Percentiles rank a stretch among this genome's conserved stretches.
phyloP scores from a whole-genome alignment of 2,329 filamentous ascomycete genomes.

The Rachicladosporium sp. region DNA sequence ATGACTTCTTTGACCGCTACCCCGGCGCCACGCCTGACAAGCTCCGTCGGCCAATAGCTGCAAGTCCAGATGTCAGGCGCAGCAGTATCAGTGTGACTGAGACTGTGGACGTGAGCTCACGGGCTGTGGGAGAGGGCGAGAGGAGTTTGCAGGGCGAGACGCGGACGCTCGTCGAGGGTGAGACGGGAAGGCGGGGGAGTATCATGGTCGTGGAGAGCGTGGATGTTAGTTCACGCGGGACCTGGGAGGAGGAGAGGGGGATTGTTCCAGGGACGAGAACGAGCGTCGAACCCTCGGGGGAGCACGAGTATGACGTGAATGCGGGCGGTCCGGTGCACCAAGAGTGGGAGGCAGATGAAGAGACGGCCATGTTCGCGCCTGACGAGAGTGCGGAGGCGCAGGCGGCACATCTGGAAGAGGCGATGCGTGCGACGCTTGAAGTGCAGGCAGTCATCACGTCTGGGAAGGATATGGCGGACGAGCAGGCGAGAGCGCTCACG shows the following conservation, averaged over 20 bases:
- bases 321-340: neutral
- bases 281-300: slow-evolving; percentile 4
- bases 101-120: neutral
- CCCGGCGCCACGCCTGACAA: slow-evolving; percentile 16
- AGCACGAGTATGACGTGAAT: neutral
- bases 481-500: neutral
- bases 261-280: slow-evolving; percentile 6
- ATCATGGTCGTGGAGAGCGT: slow-evolving; percentile 7
- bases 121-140: neutral
- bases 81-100: neutral
- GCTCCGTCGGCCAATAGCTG: slow-evolving; percentile 8
- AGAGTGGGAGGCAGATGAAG: slow-evolving; percentile 9
- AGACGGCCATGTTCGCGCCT: slow-evolving; percentile 13
- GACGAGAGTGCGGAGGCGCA: slow-evolving; percentile 13
- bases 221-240: neutral
- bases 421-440: slow-evolving; percentile 7
- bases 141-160: neutral
- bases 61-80: slow-evolving; percentile 2
- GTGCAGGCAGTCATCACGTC: slow-evolving; percentile 5
- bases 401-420: slow-evolving; percentile 11
- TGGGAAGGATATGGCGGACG: slow-evolving; percentile 6
- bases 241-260: slow-evolving; percentile 7
- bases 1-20: slow-evolving; percentile 27
- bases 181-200: slow-evolving; percentile 6
- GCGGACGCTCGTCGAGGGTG: neutral